Conservation (phyloP, 2,329 filamentous ascomycete species). For the Thermoascus crustaceus region DNA sequence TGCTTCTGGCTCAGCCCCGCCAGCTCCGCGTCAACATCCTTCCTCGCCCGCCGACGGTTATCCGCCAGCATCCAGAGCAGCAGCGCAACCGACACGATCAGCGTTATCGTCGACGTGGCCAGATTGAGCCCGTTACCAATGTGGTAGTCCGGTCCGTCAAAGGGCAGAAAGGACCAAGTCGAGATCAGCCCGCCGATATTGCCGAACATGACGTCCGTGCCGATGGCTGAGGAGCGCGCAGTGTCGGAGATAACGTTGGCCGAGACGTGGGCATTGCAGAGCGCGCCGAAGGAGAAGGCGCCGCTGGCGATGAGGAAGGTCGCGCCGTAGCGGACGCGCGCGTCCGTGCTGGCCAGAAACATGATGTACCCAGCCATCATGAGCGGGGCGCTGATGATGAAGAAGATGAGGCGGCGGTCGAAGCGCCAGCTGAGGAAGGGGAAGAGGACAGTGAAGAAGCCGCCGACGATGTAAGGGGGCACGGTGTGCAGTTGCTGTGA, state of each 20-base stretch:
- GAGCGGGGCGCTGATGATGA: slow-evolving; percentile 52
- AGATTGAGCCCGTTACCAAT: slow-evolving; percentile 67
- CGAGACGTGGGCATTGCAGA: slow-evolving; percentile 59
- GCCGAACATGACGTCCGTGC: slow-evolving; percentile 61
- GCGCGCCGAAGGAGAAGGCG: slow-evolving; percentile 55
- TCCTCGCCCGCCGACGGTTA: slow-evolving; percentile 51
- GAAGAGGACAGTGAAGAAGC: slow-evolving; percentile 55
- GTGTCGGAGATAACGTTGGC: slow-evolving; percentile 67
- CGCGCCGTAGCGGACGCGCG: slow-evolving; percentile 56
- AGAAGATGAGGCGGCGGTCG: slow-evolving; percentile 53
- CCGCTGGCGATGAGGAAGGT: slow-evolving; percentile 61
- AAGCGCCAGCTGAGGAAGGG: slow-evolving; percentile 54
- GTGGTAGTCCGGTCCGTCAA: slow-evolving; percentile 57
- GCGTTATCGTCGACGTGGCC: slow-evolving; percentile 49
- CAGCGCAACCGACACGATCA: slow-evolving; percentile 44
- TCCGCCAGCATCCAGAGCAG: slow-evolving; percentile 55
- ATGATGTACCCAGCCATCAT: slow-evolving; percentile 64
- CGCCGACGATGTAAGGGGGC: slow-evolving; percentile 61
- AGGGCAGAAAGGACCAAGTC: slow-evolving; percentile 57
- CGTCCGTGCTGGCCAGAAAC: slow-evolving; percentile 52
- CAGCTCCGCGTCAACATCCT: slow-evolving; percentile 49
- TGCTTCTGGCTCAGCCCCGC: slow-evolving; percentile 45
- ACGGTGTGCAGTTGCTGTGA: slow-evolving; percentile 63
- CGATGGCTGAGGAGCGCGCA: slow-evolving; percentile 58
- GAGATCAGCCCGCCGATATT: slow-evolving; percentile 63